Evolutionary conservation across 2,329 filamentous ascomycete species (phyloP).

Genomic region (Fusarium pilosicola): DNA sequence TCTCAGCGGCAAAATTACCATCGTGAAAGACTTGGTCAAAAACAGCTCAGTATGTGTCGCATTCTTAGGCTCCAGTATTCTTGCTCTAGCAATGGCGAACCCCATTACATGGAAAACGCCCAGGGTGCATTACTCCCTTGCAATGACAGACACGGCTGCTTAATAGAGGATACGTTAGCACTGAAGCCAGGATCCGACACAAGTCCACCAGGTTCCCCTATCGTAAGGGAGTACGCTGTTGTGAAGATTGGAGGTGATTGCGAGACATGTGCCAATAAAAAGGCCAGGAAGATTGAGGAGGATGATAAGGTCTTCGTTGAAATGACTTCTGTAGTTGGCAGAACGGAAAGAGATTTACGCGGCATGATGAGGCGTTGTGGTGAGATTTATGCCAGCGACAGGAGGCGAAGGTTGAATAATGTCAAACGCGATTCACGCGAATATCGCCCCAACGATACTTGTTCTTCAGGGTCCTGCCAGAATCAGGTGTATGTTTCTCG

Average conservation of each 20-base stretch:
- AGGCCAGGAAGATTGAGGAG: background rate
- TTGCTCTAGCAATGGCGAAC: background rate
- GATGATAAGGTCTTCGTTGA: background rate
- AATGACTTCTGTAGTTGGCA: background rate
- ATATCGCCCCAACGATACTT: background rate
- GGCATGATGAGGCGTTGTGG: background rate
- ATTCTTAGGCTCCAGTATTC: constrained; percentile 15
- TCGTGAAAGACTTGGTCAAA: background rate
- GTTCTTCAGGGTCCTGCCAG: constrained; percentile 12
- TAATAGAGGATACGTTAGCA: background rate
- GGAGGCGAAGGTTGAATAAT: background rate
- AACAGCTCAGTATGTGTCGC: constrained; percentile 8
- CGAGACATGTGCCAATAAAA: background rate
- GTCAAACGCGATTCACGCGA: background rate
- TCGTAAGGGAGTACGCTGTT: background rate
- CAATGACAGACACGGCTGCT: constrained; percentile 2
- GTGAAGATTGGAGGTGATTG: background rate
- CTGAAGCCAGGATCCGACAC: background rate
- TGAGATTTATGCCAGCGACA: background rate
- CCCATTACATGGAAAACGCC: background rate
- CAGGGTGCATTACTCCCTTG: background rate
- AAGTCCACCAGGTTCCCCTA: background rate
- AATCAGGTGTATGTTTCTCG: background rate
- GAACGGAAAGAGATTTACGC: background rate
- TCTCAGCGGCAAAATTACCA: background rate